Base-by-base conservation (phyloP, 495 filamentous ascomycete species). In the Neurospora tetrasperma region DNA sequence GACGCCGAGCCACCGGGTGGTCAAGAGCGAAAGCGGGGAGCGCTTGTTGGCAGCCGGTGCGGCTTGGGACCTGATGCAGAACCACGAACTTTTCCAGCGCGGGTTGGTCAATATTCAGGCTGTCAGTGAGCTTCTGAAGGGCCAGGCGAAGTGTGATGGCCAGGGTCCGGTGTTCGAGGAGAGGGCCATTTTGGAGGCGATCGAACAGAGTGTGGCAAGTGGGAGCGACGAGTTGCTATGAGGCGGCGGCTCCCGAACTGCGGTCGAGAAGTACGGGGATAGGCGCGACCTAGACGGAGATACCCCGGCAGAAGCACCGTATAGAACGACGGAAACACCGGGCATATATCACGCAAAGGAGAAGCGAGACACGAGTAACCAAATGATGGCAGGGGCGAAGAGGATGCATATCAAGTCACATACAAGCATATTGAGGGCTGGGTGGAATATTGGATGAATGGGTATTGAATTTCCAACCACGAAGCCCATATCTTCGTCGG, bases 21-120 rank as follows among this genome's bases (percentile, higher is more conserved):
- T 89, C 23, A 85, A 89, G 66, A 90, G 88, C 75, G 82, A 86
- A 43, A 91, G 85, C 4, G 92, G 92, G n/a, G 90, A 95, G 81
- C 86, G 88, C 27, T 84, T 97, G 44, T 85, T 97, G 6, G 92
- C 91, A 42, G 90, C 93, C 2, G 89, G 90, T 42, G 92, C 92
- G 1, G 92, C 94, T 4, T 98, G 96, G 95, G 95, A 98, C 77
- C 82, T 94, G 20, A 96, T 99, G 70, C 92, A 97, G 79, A 85
- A 81, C 31, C 94, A 98, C 82, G 89, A 92, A 27, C 80, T 96
- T 35, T 97, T 90, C 77, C 89, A 91, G 78, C 84, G 86, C 40
- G 96, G 95, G 0, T 82, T 91, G n/a, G 92, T 98, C 23, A 93
- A 99, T 81, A 88, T 99, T 48, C 90, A 84, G 48, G 86, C 90